Evolutionary conservation across 2,329 filamentous ascomycete species (phyloP).

Genomic region (Curvularia eragrostidis): DNA sequence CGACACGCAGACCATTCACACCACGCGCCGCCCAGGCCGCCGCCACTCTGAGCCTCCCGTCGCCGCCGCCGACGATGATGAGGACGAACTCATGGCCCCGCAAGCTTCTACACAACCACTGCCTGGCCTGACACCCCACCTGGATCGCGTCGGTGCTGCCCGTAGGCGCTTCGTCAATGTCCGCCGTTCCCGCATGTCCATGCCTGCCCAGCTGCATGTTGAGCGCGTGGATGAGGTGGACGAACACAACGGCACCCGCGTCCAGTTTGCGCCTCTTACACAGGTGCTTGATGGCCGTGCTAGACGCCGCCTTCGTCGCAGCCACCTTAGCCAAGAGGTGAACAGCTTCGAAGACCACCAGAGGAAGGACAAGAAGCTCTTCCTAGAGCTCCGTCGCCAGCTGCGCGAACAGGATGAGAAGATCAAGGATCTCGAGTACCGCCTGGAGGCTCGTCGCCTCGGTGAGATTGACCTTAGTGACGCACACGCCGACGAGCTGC

Average conservation of each 20-base stretch:
- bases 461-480: conserved; percentile 50
- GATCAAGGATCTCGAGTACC: conserved; percentile 48
- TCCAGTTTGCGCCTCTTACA: conserved; percentile 47
- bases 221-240: conserved; percentile 36
- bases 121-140: conserved; percentile 42
- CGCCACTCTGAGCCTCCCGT: conserved; percentile 47
- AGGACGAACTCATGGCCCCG: conserved; percentile 27
- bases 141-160: conserved; percentile 38
- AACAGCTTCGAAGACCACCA: conserved; percentile 49
- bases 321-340: conserved; percentile 52
- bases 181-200: conserved; percentile 44
- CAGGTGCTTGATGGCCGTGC: conserved; percentile 43
- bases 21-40: conserved; percentile 33
- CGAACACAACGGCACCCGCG: conserved; percentile 25
- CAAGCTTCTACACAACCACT: conserved; percentile 37
- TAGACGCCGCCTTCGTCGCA: conserved; percentile 50
- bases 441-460: conserved; percentile 46
- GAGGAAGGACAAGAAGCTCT: conserved; percentile 47
- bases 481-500: conserved; percentile 43
- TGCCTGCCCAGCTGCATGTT: conserved; percentile 44
- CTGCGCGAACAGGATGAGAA: conserved; percentile 48
- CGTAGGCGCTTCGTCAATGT: conserved; percentile 34
- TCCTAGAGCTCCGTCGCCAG: conserved; percentile 48
- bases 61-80: conserved; percentile 20
- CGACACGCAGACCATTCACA: conserved; percentile 20